A percentile compares a stretch with the other conserved stretches of the same genome.
Evolutionary conservation across 2,329 filamentous ascomycete genomes (phyloP).

Genomic region (Talaromyces amestolkiae): DNA sequence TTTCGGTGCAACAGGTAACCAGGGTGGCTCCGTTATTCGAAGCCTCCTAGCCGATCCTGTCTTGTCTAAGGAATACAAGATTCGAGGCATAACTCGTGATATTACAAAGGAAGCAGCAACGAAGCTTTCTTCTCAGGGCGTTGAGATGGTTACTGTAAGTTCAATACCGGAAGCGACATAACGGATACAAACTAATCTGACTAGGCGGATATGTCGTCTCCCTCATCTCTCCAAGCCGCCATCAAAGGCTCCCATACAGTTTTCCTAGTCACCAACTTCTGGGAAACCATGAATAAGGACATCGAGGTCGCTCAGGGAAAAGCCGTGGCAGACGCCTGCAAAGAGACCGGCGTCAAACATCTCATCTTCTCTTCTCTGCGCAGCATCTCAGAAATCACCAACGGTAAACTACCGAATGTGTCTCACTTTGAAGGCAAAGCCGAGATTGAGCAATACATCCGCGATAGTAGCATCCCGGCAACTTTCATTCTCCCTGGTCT

Average conservation of each 20-base stretch:
- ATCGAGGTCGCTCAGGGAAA: slow-evolving; percentile 28
- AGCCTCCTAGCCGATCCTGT: slow-evolving; percentile 43
- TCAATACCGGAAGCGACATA: background rate
- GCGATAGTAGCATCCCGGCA: slow-evolving; percentile 28
- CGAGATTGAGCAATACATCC: slow-evolving; percentile 52
- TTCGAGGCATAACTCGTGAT: slow-evolving; percentile 59
- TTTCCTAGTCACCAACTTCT: slow-evolving; percentile 47
- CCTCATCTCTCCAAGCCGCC: slow-evolving; percentile 42
- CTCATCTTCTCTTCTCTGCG: slow-evolving; percentile 24
- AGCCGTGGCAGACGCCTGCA: slow-evolving; percentile 30
- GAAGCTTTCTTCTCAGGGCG: slow-evolving; percentile 46
- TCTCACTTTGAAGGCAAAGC: slow-evolving; percentile 58
- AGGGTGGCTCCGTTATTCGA: slow-evolving; percentile 57
- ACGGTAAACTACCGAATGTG: slow-evolving; percentile 30
- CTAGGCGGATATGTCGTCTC: slow-evolving; percentile 21
- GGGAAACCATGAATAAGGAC: slow-evolving; percentile 27
- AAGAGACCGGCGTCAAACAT: slow-evolving; percentile 27
- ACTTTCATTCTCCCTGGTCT: slow-evolving; percentile 19
- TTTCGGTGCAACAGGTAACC: slow-evolving; percentile 59
- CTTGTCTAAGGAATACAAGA: slow-evolving; percentile 48
- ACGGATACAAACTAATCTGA: background rate
- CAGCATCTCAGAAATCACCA: slow-evolving; percentile 23
- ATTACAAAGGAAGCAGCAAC: slow-evolving; percentile 44
- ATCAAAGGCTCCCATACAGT: slow-evolving; percentile 49
- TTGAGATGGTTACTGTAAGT: slow-evolving; percentile 43